A percentile compares a stretch with the other conserved stretches of the same genome.
These are phyloP conservation scores for Backusella morwellensis DNA, from an alignment of 192 early-diverging fungal genomes.

Conservation along the genomic window DNA sequence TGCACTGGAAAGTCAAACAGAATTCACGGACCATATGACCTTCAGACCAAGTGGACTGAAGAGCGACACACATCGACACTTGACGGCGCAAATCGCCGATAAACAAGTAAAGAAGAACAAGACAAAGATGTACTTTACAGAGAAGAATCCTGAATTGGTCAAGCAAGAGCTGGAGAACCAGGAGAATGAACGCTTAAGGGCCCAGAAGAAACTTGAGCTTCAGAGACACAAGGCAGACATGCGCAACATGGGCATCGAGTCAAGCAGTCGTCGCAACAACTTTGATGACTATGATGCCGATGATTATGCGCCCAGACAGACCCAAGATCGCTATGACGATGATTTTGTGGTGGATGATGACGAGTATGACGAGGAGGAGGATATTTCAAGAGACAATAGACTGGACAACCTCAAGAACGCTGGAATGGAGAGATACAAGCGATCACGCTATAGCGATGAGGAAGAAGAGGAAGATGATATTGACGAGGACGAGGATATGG, in stretches of 20 bases:
- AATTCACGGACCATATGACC: conserved; percentile 57
- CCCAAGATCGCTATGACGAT: conserved; percentile 42
- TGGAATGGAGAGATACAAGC: conserved; percentile 29
- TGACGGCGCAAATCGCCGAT: conserved; percentile 65
- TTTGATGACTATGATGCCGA: conserved; percentile 44
- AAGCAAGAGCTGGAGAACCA: conserved; percentile 59
- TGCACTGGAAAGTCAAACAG: conserved; percentile 63
- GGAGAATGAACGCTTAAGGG: conserved; percentile 58
- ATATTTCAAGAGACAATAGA: conserved; percentile 34
- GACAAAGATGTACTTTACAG: conserved; percentile 63
- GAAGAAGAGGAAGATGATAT: conserved; percentile 33
- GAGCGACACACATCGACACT: conserved; percentile 58
- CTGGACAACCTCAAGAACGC: conserved; percentile 20
- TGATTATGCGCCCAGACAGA: not conserved
- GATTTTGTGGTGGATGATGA: conserved; percentile 61
- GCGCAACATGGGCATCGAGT: conserved; percentile 23
- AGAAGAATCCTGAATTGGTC: conserved; percentile 65
- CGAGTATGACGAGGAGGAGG: conserved; percentile 39
- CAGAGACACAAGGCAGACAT: conserved; percentile 36
- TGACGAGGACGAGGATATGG: conserved; percentile 21
- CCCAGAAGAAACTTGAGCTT: conserved; percentile 48
- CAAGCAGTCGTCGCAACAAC: conserved; percentile 35
- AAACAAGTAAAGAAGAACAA: conserved; percentile 62
- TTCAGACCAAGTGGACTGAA: conserved; percentile 63
- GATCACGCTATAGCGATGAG: conserved; percentile 23